phyloP scores from a whole-genome alignment of 805 yeast genomes.

The Schwanniomyces polymorphus region DNA sequence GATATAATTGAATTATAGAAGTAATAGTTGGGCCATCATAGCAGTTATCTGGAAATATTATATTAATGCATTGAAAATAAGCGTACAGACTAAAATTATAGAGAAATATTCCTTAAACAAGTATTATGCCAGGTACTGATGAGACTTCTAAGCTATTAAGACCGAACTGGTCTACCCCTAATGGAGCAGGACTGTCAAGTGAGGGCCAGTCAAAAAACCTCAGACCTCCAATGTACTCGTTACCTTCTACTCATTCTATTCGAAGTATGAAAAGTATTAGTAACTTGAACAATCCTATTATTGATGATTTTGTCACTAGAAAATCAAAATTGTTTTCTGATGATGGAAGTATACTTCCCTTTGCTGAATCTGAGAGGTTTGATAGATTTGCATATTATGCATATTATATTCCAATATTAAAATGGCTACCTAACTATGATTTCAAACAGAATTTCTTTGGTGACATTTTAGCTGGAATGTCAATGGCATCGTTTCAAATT shows the following conservation, averaged over 20 bases:
- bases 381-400: slow-evolving; percentile 26
- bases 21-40: too few relatives aligned
- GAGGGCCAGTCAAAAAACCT: neutral
- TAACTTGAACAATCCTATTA: slow-evolving; percentile 15
- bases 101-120: neutral
- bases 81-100: too few relatives aligned
- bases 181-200: neutral
- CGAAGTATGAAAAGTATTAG: slow-evolving; percentile 15
- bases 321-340: neutral
- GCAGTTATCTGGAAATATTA: too few relatives aligned
- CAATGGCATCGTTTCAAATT: slow-evolving; percentile 34
- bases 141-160: slow-evolving; percentile 8
- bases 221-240: slow-evolving; percentile 27
- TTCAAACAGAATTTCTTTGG: slow-evolving; percentile 16
- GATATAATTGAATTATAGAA: too few relatives aligned
- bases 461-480: slow-evolving; percentile 31
- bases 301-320: slow-evolving; percentile 11
- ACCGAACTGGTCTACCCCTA: neutral
- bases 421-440: slow-evolving; percentile 30
- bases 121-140: slow-evolving; percentile 2
- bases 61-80: too few relatives aligned
- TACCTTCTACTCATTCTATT: slow-evolving; percentile 26
- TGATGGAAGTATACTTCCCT: slow-evolving; percentile 4
- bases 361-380: slow-evolving; percentile 11
- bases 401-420: slow-evolving; percentile 30